phyloP scores from a whole-genome alignment of 805 yeast species.

The Metschnikowia hibisci region DNA sequence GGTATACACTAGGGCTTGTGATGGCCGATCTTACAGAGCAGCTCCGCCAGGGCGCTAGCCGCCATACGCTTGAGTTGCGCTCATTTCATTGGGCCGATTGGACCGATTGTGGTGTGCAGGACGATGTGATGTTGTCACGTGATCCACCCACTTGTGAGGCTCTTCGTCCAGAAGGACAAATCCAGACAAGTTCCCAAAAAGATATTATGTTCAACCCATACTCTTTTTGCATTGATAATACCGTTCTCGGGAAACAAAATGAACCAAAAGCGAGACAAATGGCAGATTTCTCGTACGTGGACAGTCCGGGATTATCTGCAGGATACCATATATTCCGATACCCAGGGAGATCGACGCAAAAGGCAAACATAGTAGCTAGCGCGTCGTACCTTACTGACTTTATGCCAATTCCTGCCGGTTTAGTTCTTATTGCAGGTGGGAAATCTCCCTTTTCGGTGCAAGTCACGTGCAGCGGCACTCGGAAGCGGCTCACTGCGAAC shows the following conservation, averaged over 20 bases:
- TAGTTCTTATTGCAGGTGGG: slow-evolving; percentile 24
- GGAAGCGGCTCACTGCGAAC: slow-evolving; percentile 9
- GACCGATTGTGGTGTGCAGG: slow-evolving; percentile 13
- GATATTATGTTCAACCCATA: slow-evolving; percentile 1
- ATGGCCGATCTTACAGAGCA: slow-evolving; percentile 13
- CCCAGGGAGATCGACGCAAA: slow-evolving; percentile 29
- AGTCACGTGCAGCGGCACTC: slow-evolving; percentile 7
- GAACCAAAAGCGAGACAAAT: slow-evolving; percentile 18
- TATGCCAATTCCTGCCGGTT: slow-evolving; percentile 35
- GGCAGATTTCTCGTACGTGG: slow-evolving; percentile 10
- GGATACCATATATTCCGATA: slow-evolving; percentile 34
- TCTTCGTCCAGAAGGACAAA: background rate
- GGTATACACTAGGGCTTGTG: slow-evolving; percentile 20
- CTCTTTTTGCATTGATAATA: slow-evolving; percentile 1
- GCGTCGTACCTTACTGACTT: slow-evolving; percentile 40
- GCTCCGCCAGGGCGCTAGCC: slow-evolving; percentile 6
- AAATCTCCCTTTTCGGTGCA: slow-evolving; percentile 5
- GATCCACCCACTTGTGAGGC: slow-evolving; percentile 6
- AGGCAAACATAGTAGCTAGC: slow-evolving; percentile 28
- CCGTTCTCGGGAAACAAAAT: slow-evolving; percentile 14
- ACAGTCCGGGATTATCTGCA: background rate
- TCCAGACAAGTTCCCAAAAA: background rate
- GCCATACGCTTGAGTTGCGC: background rate
- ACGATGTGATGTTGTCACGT: slow-evolving; percentile 5
- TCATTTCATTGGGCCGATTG: slow-evolving; percentile 22